Evolutionary conservation across 2,329 filamentous ascomycete genomes (phyloP).

Genomic region (Juglanconis sp.): DNA sequence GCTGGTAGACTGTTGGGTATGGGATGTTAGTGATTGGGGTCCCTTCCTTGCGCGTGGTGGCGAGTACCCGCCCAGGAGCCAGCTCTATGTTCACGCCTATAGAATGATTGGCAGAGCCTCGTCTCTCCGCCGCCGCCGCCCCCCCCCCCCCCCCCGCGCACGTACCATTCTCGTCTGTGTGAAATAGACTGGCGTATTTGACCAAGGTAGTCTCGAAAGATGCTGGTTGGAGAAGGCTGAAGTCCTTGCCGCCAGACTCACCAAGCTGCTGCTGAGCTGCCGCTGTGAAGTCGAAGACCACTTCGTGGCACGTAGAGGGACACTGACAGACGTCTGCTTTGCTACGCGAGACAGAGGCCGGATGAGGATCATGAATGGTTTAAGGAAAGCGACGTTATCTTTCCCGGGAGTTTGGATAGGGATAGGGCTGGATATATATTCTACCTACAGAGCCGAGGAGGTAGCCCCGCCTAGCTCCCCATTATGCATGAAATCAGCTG

Average conservation of each 20-base stretch:
- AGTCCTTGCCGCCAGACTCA: not conserved
- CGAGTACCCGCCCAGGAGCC: not conserved
- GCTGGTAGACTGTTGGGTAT: not conserved
- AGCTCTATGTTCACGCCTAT: no score
- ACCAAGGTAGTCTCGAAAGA: not conserved
- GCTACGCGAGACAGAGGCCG: not conserved
- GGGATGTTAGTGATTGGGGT: not conserved
- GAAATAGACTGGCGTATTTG: not conserved
- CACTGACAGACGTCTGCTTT: not conserved
- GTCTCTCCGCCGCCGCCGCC: no score
- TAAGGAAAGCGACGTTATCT: not conserved
- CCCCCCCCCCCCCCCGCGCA: not conserved
- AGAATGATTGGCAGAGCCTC: no score
- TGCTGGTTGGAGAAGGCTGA: not conserved
- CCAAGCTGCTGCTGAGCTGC: not conserved
- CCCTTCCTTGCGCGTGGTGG: not conserved
- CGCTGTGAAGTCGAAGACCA: not conserved
- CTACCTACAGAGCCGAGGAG: not conserved
- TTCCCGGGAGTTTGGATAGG: no score
- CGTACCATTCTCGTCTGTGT: conserved; percentile 18
- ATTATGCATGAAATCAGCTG: no score
- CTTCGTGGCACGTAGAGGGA: not conserved
- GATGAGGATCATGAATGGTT: not conserved
- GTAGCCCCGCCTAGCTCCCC: not conserved
- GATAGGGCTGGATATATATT: not conserved